These are phyloP conservation scores for Mercurialis annua DNA, from an alignment of 345 rosid species.

Conservation along the genomic window DNA sequence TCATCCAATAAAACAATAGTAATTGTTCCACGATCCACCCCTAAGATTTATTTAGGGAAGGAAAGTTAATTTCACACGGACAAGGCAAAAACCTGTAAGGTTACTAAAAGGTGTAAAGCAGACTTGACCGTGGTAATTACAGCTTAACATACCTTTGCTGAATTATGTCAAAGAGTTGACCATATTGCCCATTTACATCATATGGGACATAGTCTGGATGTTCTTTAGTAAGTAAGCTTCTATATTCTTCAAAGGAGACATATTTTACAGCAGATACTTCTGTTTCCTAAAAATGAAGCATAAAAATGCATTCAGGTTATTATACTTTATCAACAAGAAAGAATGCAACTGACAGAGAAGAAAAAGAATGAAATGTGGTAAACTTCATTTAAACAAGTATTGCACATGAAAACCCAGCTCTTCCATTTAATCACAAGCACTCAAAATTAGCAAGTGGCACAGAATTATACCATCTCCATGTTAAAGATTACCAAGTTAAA, in stretches of 20 bases:
- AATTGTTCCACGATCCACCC: background rate
- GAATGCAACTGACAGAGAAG: background rate
- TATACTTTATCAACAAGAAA: slow-evolving; percentile 1
- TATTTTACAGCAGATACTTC: slow-evolving; percentile 94
- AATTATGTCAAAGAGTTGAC: slow-evolving; percentile 68
- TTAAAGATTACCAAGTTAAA: background rate
- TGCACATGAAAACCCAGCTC: slow-evolving; percentile 9
- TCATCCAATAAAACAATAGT: background rate
- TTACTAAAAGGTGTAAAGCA: background rate
- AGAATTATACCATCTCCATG: too few species aligned
- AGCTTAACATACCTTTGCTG: slow-evolving; percentile 50
- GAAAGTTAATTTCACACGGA: background rate
- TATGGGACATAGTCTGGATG: slow-evolving; percentile 78
- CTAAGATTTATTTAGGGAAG: background rate
- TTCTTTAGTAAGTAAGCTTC: slow-evolving; percentile 53
- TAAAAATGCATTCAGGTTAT: slow-evolving; percentile 17
- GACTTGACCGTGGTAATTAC: background rate
- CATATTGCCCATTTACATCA: slow-evolving; percentile 65
- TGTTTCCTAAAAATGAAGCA: slow-evolving; percentile 45
- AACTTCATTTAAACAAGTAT: background rate
- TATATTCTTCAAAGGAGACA: slow-evolving; percentile 57
- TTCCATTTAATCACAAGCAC: background rate
- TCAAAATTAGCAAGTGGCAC: background rate
- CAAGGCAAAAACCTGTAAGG: background rate
- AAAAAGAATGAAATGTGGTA: background rate